Conservation (phyloP, 1,284 basidiomycete genomes). For the Rhizoctonia solani region DNA sequence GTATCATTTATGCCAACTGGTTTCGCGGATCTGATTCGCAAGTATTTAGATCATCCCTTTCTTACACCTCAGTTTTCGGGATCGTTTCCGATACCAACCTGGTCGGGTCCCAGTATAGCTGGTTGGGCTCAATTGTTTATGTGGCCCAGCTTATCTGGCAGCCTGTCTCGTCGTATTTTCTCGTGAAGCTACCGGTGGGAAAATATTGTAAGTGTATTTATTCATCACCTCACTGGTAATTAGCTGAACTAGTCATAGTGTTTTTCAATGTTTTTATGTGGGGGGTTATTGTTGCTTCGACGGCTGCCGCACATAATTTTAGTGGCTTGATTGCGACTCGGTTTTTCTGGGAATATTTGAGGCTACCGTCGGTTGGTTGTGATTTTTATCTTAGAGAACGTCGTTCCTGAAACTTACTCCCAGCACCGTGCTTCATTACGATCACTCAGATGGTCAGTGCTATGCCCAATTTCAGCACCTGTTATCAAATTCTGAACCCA, state of each 20-base stretch:
- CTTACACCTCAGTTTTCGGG: slow-evolving; percentile 52
- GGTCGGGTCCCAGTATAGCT: slow-evolving; percentile 53
- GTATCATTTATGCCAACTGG: slow-evolving; percentile 29
- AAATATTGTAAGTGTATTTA: slow-evolving; percentile 46
- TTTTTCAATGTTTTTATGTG: slow-evolving; percentile 52
- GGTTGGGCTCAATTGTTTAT: slow-evolving; percentile 54
- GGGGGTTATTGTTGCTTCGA: slow-evolving; percentile 49
- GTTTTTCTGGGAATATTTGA: slow-evolving; percentile 54
- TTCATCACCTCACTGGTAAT: background rate
- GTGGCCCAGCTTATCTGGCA: slow-evolving; percentile 54
- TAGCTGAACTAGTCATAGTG: slow-evolving; percentile 40
- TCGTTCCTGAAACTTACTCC: background rate
- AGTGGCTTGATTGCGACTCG: slow-evolving; percentile 48
- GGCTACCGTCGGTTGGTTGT: slow-evolving; percentile 50
- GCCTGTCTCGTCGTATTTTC: slow-evolving; percentile 51
- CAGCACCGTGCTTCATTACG: slow-evolving; percentile 50
- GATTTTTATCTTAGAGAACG: background rate
- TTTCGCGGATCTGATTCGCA: background rate
- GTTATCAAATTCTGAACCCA: background rate
- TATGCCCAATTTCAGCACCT: background rate
- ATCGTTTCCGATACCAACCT: slow-evolving; percentile 50
- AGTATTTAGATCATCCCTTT: slow-evolving; percentile 48
- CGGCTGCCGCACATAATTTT: slow-evolving; percentile 50
- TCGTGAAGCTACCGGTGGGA: slow-evolving; percentile 52
- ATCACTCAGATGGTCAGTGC: slow-evolving; percentile 51